Evolutionary conservation across 305 asterid genomes (phyloP), one percentile per base, ranked within the genome.

Genomic region (Fraxinus nigra): DNA sequence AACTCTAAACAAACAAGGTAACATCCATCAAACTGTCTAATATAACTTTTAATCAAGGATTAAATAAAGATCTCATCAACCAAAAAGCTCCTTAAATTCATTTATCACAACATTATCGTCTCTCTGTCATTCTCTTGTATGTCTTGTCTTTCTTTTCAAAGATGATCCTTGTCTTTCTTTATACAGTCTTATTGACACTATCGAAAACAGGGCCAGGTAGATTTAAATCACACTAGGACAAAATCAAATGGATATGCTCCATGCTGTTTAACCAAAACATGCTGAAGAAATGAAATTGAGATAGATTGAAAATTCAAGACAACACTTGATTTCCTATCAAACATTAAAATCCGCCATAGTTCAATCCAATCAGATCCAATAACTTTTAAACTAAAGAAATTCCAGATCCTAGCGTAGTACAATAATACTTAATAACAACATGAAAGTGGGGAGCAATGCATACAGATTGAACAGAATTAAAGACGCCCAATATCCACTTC

Each of bases 371-470:
- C 80, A 72, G 87, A 86, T 83, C 90, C 81, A 83, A 10, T 65
- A 81, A 78, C 77, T 65, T 24, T 14, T 37, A 26, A 72, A 72
- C 7, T 35, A 56, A 37, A 78, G 7, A 85, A 77, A 22, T 5
- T 34, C 37, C 87, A 88, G 82, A 88, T 86, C 88, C 80, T 81
- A 83, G 32, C 14, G 43, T 75, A 56, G 73, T 7, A 67, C 32
- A 3, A 74, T 26, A 81, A 75, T 81, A 84, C 86, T 26, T 46
- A 76, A 38, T 67, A 16, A 37, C 18, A 74, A 81, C 78, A 78
- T 78, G 79, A 38, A 82, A 54, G 32, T 10, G 85, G 5, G 86
- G 74, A 30, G 59, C 85, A 78, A 81, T 79, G 86, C 87, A 48
- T 40, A 83, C 85, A 63, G 84, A 84, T 84, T 72, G 76, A 81